Conservation (phyloP, 2,329 filamentous ascomycete species). For the Xylariaceae sp. region DNA sequence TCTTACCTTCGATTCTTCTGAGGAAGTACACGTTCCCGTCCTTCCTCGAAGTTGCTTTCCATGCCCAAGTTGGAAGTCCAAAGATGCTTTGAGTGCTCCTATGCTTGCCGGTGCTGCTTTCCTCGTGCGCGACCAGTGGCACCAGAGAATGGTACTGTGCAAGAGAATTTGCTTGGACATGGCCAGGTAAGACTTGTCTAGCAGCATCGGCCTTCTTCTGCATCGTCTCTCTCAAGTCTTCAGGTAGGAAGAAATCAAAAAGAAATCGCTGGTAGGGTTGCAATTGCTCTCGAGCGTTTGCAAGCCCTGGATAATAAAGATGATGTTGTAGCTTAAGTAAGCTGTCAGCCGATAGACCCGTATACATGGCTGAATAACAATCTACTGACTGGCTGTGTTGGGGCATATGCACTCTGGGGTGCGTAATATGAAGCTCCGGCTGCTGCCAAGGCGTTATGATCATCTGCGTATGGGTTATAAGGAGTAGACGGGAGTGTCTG, state of each 20-base stretch:
- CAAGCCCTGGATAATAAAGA: conserved; percentile 82
- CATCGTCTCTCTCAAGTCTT: conserved; percentile 81
- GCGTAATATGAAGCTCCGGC: conserved; percentile 66
- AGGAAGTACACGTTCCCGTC: conserved; percentile 87
- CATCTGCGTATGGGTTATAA: conserved; percentile 76
- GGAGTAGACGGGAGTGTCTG: conserved; percentile 51
- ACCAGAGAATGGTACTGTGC: conserved; percentile 93
- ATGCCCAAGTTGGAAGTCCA: conserved; percentile 89
- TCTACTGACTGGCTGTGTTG: conserved; percentile 51
- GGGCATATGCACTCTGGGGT: conserved; percentile 50
- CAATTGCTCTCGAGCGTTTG: conserved; percentile 65
- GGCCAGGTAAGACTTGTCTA: conserved; percentile 78
- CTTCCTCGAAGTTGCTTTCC: conserved; percentile 87
- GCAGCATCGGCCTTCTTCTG: conserved; percentile 86
- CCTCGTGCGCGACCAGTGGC: conserved; percentile 54
- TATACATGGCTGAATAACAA: not conserved
- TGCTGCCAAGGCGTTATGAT: conserved; percentile 56
- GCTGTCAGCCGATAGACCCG: not conserved
- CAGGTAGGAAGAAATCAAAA: conserved; percentile 89
- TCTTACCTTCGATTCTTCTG: conserved; percentile 73
- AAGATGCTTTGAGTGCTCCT: conserved; percentile 78
- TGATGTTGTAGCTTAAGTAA: conserved; percentile 74
- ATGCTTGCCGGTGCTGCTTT: conserved; percentile 58
- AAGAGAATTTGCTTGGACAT: conserved; percentile 67
- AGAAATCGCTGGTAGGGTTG: conserved; percentile 81